These are phyloP conservation scores for Pestalotiopsis sp. DNA, from an alignment of 2,329 filamentous ascomycete genomes.

Conservation along the genomic window DNA sequence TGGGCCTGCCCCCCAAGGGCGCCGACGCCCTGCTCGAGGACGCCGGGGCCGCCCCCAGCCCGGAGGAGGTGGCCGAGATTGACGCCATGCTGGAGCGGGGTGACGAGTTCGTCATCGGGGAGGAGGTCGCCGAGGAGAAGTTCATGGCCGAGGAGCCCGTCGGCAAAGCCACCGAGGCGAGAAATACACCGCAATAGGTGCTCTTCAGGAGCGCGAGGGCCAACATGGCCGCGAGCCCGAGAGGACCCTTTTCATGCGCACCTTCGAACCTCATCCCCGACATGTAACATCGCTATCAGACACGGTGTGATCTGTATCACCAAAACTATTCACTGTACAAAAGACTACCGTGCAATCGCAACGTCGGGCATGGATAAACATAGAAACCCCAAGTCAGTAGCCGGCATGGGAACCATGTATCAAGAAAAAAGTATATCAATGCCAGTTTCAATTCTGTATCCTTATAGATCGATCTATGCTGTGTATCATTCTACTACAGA, in stretches of 20 bases:
- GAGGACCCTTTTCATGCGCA: neutral
- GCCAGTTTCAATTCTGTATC: neutral
- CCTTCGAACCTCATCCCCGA: neutral
- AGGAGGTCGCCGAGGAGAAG: constrained; percentile 29
- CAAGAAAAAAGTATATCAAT: neutral
- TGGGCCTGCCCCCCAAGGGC: constrained; percentile 61
- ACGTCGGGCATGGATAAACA: neutral
- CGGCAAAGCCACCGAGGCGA: constrained; percentile 24
- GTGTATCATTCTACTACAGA: neutral
- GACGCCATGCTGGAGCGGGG: constrained; percentile 42
- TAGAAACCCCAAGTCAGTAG: neutral
- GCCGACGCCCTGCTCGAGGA: constrained; percentile 27
- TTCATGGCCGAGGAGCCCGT: constrained; percentile 12
- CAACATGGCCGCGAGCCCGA: neutral
- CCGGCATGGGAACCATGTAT: neutral
- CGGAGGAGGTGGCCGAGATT: constrained; percentile 36
- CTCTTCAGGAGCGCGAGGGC: constrained; percentile 29
- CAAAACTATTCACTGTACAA: neutral
- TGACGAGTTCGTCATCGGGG: constrained; percentile 47
- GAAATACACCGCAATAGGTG: constrained; percentile 25
- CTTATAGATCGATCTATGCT: neutral
- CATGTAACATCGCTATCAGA: neutral
- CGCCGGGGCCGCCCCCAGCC: constrained; percentile 15
- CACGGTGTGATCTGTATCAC: neutral
- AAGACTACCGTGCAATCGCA: neutral